These are phyloP conservation scores for Boletus eberwhitei DNA, from an alignment of 768 basidiomycete genomes.

Conservation along the genomic window DNA sequence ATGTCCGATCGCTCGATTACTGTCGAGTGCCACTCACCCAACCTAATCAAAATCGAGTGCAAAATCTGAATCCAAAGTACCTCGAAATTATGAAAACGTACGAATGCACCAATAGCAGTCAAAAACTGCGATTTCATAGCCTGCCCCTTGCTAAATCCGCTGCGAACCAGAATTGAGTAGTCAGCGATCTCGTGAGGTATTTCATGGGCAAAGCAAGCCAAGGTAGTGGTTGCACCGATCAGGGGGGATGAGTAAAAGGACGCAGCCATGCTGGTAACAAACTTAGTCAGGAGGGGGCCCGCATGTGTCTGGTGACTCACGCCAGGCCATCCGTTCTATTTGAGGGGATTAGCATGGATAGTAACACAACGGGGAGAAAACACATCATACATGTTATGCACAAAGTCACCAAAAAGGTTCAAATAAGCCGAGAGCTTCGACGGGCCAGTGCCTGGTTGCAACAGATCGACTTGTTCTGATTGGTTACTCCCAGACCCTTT, in stretches of 20 bases:
- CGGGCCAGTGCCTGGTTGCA: slow-evolving; percentile 43
- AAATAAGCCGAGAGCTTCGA: slow-evolving; percentile 89
- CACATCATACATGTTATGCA: slow-evolving; percentile 76
- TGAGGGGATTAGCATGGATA: slow-evolving; percentile 13
- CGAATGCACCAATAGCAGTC: slow-evolving; percentile 90
- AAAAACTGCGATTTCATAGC: slow-evolving; percentile 93
- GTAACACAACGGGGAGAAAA: slow-evolving; percentile 11
- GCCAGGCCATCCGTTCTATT: slow-evolving; percentile 87
- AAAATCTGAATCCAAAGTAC: slow-evolving; percentile 11
- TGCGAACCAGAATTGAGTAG: slow-evolving; percentile 88
- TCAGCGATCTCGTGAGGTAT: slow-evolving; percentile 98
- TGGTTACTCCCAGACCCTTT: slow-evolving; percentile 14
- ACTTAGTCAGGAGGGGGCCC: background rate
- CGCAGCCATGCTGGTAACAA: slow-evolving; percentile 71
- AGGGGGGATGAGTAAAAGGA: slow-evolving; percentile 96
- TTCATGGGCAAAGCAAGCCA: slow-evolving; percentile 93
- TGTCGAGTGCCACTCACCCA: slow-evolving; percentile 26
- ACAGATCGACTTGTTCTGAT: slow-evolving; percentile 24
- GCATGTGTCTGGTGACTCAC: slow-evolving; percentile 43
- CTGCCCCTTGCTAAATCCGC: slow-evolving; percentile 86
- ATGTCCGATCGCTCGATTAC: slow-evolving; percentile 1
- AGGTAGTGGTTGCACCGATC: slow-evolving; percentile 91
- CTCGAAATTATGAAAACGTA: slow-evolving; percentile 33
- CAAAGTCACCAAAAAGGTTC: slow-evolving; percentile 91
- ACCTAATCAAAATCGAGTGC: slow-evolving; percentile 31